Base-by-base conservation (phyloP, 495 filamentous ascomycete species). In the Hypoxylon crocopeplum region DNA sequence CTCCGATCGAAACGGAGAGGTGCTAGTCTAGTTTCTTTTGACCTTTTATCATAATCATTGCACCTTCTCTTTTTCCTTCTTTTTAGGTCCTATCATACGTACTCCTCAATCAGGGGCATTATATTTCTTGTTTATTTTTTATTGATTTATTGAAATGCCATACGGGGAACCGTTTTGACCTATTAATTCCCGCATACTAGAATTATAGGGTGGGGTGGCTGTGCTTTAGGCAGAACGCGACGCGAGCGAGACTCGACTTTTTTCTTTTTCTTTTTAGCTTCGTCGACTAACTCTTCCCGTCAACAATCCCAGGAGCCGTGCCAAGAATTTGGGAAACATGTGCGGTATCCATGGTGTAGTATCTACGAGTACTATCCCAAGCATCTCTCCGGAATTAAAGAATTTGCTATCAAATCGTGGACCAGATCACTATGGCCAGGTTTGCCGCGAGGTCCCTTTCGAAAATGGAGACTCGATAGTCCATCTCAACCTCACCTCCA, bases 401-500 rank as follows among this genome's bases (percentile, higher is more conserved):
- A 59, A 42, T n/a, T 39, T 69, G 6, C 62, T 81, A 1, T 56
- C 57, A 34, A 75, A 75, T 55, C 74, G 82, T 56, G 82, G 82
- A 4, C 82, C 82, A 5, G 82, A 84, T 52, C 76, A 81, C 60
- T 49, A 77, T 15, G 80, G 81, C 32, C 67, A 76, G 32, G 68
- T 61, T n/a, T 59, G 67, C 22, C 71, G 70, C 24, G 38, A 68
- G 47, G 24, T 68, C 25, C 41, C 56, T 22, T 44, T 59, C 15
- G 53, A 37, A 17, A 33, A 65, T 49, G 62, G 64, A 13, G 46
- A 61, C 32, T 65, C 57, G 7, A 16, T 34, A 46, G 68, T 78
- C 17, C 72, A 76, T 54, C 74, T 93, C 30, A 83, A 78, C 13
- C 88, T 93, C 63, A 79, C 85, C 3, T 92, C 94, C 11, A 95